Evolutionary conservation across 2,329 filamentous ascomycete species (phyloP).

Genomic region (Phyllosticta capitalensis): DNA sequence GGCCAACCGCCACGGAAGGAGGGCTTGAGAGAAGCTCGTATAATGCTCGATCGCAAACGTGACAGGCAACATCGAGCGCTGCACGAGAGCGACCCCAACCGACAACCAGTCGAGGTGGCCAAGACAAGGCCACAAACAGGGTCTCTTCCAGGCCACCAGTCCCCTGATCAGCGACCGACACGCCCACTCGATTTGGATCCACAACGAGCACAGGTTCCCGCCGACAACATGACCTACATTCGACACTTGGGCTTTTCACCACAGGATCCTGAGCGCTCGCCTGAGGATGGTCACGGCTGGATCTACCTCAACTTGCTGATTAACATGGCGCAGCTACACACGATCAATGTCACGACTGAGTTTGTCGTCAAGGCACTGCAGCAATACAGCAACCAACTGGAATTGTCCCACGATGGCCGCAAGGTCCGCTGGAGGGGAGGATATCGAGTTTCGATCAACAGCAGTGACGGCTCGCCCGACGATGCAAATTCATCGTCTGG

Average conservation of each 20-base stretch:
- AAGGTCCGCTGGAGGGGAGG: constrained; percentile 75
- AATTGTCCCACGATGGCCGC: constrained; percentile 65
- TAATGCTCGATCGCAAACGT: constrained; percentile 25
- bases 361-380: constrained; percentile 65
- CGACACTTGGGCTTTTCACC: constrained; percentile 61
- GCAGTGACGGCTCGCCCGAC: constrained; percentile 48
- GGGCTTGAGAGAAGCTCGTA: constrained; percentile 37
- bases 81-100: neutral
- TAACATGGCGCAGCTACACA: constrained; percentile 76
- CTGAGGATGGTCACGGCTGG: constrained; percentile 61
- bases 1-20: constrained; percentile 29
- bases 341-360: constrained; percentile 68
- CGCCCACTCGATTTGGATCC: constrained; percentile 68
- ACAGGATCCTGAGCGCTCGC: constrained; percentile 33
- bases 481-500: neutral
- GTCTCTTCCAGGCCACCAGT: constrained; percentile 12
- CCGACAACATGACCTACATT: constrained; percentile 72
- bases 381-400: constrained; percentile 64
- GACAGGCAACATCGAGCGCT: neutral
- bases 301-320: constrained; percentile 72
- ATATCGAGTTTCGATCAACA: constrained; percentile 52
- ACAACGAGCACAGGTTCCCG: constrained; percentile 62
- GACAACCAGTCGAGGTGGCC: neutral
- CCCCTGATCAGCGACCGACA: constrained; percentile 65
- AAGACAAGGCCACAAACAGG: neutral